Evolutionary conservation across 2,329 filamentous ascomycete genomes (phyloP).

Genomic region (Nigrospora oryzae): DNA sequence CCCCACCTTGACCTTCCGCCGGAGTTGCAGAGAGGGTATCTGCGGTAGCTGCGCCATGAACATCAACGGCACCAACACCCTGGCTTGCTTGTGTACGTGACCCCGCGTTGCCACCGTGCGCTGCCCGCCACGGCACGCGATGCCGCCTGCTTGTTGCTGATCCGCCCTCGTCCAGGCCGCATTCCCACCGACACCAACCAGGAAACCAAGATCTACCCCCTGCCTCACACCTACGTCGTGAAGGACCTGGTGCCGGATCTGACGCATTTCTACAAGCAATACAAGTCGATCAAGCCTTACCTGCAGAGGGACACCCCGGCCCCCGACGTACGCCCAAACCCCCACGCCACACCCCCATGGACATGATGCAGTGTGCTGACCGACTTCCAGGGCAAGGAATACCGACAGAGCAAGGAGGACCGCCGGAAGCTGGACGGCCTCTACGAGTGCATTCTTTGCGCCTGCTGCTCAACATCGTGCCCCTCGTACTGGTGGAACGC

Average conservation of each 20-base stretch:
- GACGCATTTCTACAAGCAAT: constrained; percentile 99
- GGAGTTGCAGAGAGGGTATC: constrained; percentile 96
- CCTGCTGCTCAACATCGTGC: constrained; percentile 95
- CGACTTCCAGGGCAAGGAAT: constrained; percentile 68
- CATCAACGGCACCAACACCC: constrained; percentile 96
- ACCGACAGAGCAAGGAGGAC: constrained; percentile 83
- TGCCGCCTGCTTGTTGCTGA: constrained; percentile 15
- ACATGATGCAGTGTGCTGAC: no score
- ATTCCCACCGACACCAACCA: constrained; percentile 76
- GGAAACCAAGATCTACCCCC: constrained; percentile 91
- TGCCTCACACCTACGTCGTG: constrained; percentile 97
- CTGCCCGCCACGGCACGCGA: background rate
- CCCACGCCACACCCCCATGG: background rate
- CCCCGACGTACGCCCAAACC: constrained; percentile 58
- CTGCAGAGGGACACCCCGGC: constrained; percentile 83
- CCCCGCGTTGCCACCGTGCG: no score
- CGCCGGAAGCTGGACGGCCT: constrained; percentile 95
- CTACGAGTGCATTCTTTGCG: constrained; percentile 98
- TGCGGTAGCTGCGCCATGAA: constrained; percentile 99
- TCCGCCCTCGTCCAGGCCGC: constrained; percentile 53
- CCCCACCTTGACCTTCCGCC: constrained; percentile 89
- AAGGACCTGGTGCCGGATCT: constrained; percentile 97
- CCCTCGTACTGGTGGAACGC: constrained; percentile 99
- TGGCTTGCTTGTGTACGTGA: constrained; percentile 89
- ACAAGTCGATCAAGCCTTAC: constrained; percentile 99